These are phyloP conservation scores for Blastocystis sp. DNA, from an alignment of 352 stramenopile species.

Conservation along the genomic window DNA sequence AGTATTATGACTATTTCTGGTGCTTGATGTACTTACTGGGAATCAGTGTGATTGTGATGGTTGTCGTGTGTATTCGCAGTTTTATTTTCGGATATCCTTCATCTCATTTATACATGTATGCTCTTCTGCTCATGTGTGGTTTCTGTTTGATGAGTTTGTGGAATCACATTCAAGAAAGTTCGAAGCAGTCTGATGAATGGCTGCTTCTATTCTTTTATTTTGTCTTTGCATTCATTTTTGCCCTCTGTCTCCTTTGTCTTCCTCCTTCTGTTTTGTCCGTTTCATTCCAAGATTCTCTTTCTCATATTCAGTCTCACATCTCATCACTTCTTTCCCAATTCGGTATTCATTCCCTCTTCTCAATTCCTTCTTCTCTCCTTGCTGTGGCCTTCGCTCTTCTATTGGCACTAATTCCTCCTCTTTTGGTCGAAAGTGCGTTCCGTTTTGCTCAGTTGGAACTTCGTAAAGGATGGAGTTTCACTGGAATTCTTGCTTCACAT, in stretches of 20 bases:
- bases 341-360: neutral
- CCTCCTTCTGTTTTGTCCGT: neutral
- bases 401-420: neutral
- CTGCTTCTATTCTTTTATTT: constrained; percentile 41
- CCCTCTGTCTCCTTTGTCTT: constrained; percentile 29
- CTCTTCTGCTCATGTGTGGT: neutral
- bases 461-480: neutral
- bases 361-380: neutral
- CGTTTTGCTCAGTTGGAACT: neutral
- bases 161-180: neutral
- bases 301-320: neutral
- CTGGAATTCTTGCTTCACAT: neutral
- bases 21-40: constrained; percentile 10
- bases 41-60: constrained; percentile 25
- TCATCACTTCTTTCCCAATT: neutral
- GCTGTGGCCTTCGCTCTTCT: neutral
- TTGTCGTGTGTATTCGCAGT: neutral
- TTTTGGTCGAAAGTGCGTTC: constrained; percentile 6
- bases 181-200: neutral
- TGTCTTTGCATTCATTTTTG: constrained; percentile 27
- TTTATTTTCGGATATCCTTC: constrained; percentile 38
- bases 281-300: neutral
- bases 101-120: constrained; percentile 34
- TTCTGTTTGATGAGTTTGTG: constrained; percentile 15
- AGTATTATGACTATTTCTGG: constrained; percentile 35